Conservation (phyloP, 2,329 filamentous ascomycete species). For the Fusarium neocosmosporiellum region DNA sequence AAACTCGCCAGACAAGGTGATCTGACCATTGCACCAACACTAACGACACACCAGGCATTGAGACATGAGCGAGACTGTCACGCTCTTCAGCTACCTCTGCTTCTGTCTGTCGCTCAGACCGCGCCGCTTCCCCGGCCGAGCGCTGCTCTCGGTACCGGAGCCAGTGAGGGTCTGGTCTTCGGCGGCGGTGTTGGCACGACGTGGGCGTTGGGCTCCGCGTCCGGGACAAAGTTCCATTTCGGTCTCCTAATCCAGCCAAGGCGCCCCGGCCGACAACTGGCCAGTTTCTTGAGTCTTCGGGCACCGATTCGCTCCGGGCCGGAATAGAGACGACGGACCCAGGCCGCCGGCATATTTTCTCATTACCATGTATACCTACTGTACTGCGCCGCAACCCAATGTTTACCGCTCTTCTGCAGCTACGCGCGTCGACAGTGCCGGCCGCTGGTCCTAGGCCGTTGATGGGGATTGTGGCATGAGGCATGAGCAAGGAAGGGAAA, state of each 20-base stretch:
- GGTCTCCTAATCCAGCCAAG: slow-evolving; percentile 11
- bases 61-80: neutral
- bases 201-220: slow-evolving; percentile 4
- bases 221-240: slow-evolving; percentile 4
- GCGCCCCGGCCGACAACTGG: slow-evolving; percentile 8
- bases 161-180: slow-evolving; percentile 6
- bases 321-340: slow-evolving; percentile 12
- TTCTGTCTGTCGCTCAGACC: neutral
- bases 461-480: slow-evolving; percentile 2
- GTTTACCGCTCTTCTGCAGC: slow-evolving; percentile 19
- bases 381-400: slow-evolving; percentile 12
- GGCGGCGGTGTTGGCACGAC: slow-evolving; percentile 1
- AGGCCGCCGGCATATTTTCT: slow-evolving; percentile 7
- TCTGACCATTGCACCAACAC: slow-evolving; percentile 17
- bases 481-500: neutral
- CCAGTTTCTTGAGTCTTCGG: slow-evolving; percentile 6
- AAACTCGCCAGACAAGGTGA: slow-evolving; percentile 24
- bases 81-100: neutral
- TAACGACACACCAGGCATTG: slow-evolving; percentile 11
- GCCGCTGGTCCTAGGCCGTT: slow-evolving; percentile 13
- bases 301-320: slow-evolving; percentile 26
- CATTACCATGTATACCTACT: slow-evolving; percentile 5
- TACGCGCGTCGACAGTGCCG: slow-evolving; percentile 14
- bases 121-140: slow-evolving; percentile 3
- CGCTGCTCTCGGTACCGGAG: slow-evolving; percentile 6